Evolutionary conservation across 2,329 filamentous ascomycete genomes (phyloP).

Genomic region (Cercospora brassicicola): DNA sequence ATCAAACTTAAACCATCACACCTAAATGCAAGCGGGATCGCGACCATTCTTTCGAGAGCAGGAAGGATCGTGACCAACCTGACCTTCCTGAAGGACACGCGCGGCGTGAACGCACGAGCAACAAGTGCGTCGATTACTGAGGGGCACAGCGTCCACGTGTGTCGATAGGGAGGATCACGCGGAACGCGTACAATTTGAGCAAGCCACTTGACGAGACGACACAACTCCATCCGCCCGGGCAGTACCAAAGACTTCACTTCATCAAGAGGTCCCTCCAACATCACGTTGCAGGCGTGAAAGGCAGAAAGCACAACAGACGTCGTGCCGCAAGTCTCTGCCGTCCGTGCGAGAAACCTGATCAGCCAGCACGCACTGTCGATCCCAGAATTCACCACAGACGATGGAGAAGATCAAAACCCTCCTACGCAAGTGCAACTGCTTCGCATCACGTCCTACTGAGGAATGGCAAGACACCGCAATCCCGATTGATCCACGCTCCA

Average conservation of each 20-base stretch:
- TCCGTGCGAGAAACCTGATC: background rate
- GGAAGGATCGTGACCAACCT: conserved; percentile 1
- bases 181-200: background rate
- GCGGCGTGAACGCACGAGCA: background rate
- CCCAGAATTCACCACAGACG: background rate
- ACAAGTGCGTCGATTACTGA: background rate
- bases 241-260: background rate
- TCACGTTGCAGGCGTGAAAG: background rate
- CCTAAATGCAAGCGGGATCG: background rate
- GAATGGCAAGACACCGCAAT: background rate
- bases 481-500: background rate
- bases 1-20: conserved; percentile 3
- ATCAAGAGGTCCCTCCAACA: background rate
- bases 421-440: conserved; percentile 9
- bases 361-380: background rate
- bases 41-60: background rate
- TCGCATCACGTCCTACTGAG: background rate
- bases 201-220: background rate
- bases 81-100: background rate
- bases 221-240: background rate
- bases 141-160: background rate
- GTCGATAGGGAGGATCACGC: background rate
- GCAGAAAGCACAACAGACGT: background rate
- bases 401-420: conserved; percentile 13
- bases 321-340: background rate